Percentiles rank a stretch among this genome's conserved stretches.
These are phyloP conservation scores for Pseudisothecium myosuroides DNA, from an alignment of 225 moss, liverwort and hornwort species.

Conservation along the genomic window DNA sequence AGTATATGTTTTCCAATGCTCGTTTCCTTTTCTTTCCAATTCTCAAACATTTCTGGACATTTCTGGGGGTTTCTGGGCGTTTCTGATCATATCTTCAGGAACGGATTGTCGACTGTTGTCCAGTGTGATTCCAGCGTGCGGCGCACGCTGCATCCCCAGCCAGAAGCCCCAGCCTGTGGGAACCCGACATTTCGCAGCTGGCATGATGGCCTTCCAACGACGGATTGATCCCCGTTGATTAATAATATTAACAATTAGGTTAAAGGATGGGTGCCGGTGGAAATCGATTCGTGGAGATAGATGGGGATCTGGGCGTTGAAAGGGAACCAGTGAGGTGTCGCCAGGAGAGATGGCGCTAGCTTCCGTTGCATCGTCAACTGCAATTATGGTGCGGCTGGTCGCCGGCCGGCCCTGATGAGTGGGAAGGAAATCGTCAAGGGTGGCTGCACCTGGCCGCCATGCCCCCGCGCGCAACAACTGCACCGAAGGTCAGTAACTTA, in stretches of 20 bases:
- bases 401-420: background rate
- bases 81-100: background rate
- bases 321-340: background rate
- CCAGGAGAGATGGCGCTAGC: background rate
- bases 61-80: background rate
- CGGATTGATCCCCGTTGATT: background rate
- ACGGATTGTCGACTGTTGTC: background rate
- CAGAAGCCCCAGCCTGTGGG: background rate
- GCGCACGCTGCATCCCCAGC: background rate
- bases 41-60: background rate
- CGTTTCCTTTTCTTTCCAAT: background rate
- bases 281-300: background rate
- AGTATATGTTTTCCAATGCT: too few relatives aligned
- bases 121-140: background rate
- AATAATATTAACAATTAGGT: background rate
- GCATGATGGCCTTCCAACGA: background rate
- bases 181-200: background rate
- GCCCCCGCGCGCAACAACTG: background rate
- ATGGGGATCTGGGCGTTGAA: background rate
- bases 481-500: background rate
- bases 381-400: background rate
- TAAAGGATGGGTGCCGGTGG: background rate
- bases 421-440: conserved; percentile 5
- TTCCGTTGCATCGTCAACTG: background rate
- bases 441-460: conserved; percentile 13